These are phyloP conservation scores for Fusarium circinatum DNA, from an alignment of 2,329 filamentous ascomycete genomes.

Conservation along the genomic window DNA sequence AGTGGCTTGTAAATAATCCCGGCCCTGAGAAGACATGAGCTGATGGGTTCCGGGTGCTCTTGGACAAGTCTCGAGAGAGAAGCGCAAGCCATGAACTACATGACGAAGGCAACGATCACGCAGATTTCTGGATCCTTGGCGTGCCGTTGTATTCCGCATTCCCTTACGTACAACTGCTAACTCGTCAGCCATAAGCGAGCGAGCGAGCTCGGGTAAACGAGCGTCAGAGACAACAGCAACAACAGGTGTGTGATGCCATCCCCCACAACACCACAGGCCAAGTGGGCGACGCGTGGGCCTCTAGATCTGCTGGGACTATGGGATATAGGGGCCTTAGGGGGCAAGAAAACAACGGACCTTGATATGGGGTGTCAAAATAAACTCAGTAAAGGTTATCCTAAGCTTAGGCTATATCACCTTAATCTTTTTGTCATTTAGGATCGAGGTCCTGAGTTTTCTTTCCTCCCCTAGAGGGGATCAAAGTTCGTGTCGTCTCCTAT, in stretches of 20 bases:
- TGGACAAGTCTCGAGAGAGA: not conserved
- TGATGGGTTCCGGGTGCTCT: not conserved
- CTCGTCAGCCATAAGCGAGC: slow-evolving; percentile 1
- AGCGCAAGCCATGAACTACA: not conserved
- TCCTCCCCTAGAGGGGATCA: not conserved
- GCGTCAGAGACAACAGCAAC: not conserved
- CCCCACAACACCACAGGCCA: slow-evolving; percentile 3
- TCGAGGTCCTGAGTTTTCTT: not conserved
- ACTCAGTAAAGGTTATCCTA: not conserved
- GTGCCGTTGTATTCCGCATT: not conserved
- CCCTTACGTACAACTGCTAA: slow-evolving; percentile 1
- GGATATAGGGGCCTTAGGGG: no score
- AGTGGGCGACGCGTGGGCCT: not conserved
- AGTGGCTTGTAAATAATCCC: not conserved
- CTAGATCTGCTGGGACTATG: not conserved
- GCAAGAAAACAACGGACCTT: not conserved
- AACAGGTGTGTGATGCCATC: not conserved
- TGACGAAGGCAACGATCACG: not conserved
- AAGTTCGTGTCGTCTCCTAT: not conserved
- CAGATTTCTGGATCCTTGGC: not conserved
- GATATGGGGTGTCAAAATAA: not conserved
- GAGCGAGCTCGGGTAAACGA: not conserved
- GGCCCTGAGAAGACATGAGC: not conserved
- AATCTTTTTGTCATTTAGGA: not conserved
- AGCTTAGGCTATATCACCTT: not conserved